Percentiles rank a stretch among this genome's conserved stretches.
Evolutionary conservation across 2,329 filamentous ascomycete species (phyloP).

Genomic region (Xylaria sp.): DNA sequence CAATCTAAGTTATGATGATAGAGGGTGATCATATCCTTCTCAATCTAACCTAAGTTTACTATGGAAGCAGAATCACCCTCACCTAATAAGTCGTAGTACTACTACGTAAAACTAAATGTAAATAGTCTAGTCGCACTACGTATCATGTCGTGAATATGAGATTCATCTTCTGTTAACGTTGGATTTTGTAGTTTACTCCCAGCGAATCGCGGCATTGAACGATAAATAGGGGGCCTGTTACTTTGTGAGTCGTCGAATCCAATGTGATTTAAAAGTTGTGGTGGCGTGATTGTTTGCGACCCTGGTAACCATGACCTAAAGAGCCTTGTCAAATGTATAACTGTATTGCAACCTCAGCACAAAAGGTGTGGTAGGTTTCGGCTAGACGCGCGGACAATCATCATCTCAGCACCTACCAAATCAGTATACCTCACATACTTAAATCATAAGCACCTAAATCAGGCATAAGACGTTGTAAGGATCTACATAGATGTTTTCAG

Average conservation of each 20-base stretch:
- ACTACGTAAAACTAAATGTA: background rate
- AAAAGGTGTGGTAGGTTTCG: constrained; percentile 17
- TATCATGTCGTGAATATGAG: background rate
- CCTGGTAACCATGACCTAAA: background rate
- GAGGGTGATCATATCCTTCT: background rate
- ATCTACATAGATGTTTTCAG: background rate
- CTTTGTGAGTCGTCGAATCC: background rate
- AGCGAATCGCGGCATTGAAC: background rate
- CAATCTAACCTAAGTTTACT: background rate
- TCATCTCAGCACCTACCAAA: background rate
- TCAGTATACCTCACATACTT: background rate
- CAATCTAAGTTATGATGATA: background rate
- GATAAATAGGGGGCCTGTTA: background rate
- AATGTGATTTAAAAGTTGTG: background rate
- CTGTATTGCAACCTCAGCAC: background rate
- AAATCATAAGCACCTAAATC: background rate
- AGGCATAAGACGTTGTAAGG: background rate
- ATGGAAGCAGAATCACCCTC: background rate
- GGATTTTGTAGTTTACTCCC: background rate
- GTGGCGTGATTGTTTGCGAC: constrained; percentile 16
- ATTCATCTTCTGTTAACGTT: background rate
- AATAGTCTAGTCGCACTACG: background rate
- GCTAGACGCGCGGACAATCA: constrained; percentile 12
- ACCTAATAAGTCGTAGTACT: background rate
- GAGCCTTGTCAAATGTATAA: background rate